Percentiles rank a stretch among this genome's conserved stretches.
phyloP scores from a whole-genome alignment of 352 stramenopile genomes.

The Phytophthora citrophthora region DNA sequence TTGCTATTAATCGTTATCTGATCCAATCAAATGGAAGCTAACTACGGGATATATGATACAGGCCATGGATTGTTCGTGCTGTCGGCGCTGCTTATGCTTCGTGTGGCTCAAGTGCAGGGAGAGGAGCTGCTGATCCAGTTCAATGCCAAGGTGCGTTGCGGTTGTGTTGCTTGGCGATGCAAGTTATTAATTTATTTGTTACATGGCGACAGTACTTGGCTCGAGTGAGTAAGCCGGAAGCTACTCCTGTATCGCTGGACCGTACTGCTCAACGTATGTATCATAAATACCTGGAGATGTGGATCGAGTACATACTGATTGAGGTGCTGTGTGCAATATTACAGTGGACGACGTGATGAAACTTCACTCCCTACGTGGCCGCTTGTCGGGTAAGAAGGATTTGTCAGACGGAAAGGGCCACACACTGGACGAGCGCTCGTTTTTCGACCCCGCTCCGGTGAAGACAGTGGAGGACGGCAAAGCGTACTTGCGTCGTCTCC shows the following conservation, averaged over 20 bases:
- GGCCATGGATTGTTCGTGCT: conserved; percentile 61
- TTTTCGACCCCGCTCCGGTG: conserved; percentile 72
- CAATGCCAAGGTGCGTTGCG: conserved; percentile 48
- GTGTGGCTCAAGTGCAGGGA: conserved; percentile 72
- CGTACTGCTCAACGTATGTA: conserved; percentile 45
- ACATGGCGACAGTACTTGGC: conserved; percentile 43
- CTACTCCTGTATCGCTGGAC: conserved; percentile 29
- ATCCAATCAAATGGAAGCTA: neutral
- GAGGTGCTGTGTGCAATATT: neutral
- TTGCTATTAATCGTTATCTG: neutral
- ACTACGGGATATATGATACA: conserved; percentile 12
- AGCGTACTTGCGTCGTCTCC: conserved; percentile 70
- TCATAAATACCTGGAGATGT: neutral
- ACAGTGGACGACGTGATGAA: conserved; percentile 75
- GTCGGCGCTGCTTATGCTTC: conserved; percentile 60
- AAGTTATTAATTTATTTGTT: conserved; percentile 7
- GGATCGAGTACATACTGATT: neutral
- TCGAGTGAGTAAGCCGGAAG: conserved; percentile 27
- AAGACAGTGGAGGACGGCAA: conserved; percentile 79
- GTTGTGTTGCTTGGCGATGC: neutral
- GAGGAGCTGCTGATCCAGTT: conserved; percentile 70
- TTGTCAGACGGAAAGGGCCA: conserved; percentile 11
- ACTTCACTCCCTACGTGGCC: conserved; percentile 52
- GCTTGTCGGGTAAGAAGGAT: conserved; percentile 54
- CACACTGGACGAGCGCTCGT: conserved; percentile 53